Evolutionary conservation across 805 yeast species (phyloP).

Genomic region (Pichia phayaonensis): DNA sequence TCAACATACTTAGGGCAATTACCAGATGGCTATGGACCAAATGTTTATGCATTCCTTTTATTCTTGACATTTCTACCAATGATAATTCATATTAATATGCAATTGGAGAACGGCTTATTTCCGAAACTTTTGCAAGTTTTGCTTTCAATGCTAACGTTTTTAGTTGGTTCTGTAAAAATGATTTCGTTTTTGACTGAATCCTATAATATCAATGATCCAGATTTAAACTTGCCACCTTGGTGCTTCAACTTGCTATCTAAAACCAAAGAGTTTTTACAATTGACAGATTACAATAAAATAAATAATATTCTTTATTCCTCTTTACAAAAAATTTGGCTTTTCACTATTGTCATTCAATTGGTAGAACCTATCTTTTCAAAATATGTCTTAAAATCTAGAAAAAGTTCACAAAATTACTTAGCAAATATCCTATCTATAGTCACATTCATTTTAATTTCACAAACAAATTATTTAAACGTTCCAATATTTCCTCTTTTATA

Average conservation of each 20-base stretch:
- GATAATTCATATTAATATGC: slow-evolving; percentile 3
- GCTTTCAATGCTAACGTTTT: slow-evolving; percentile 34
- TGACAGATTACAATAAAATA: slow-evolving; percentile 23
- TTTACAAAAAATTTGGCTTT: slow-evolving; percentile 20
- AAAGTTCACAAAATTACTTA: slow-evolving; percentile 18
- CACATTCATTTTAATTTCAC: slow-evolving; percentile 42
- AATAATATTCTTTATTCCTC: slow-evolving; percentile 17
- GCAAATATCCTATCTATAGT: slow-evolving; percentile 31
- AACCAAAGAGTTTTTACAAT: slow-evolving; percentile 27
- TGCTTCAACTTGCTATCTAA: slow-evolving; percentile 19
- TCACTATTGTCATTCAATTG: slow-evolving; percentile 9
- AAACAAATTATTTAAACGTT: slow-evolving; percentile 45
- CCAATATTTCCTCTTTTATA: slow-evolving; percentile 38
- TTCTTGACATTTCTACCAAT: slow-evolving; percentile 15
- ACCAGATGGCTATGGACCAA: slow-evolving; percentile 18
- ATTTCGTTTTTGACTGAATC: slow-evolving; percentile 22
- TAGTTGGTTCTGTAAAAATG: slow-evolving; percentile 20
- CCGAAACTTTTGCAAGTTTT: slow-evolving; percentile 4
- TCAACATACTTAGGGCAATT: slow-evolving; percentile 33
- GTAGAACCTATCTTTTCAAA: slow-evolving; percentile 15
- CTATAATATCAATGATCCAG: slow-evolving; percentile 17
- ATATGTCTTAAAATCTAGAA: background rate
- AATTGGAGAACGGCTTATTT: background rate
- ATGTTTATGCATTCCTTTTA: slow-evolving; percentile 14
- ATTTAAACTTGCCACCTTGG: slow-evolving; percentile 19